phyloP scores from a whole-genome alignment of 169 alveolate species.

The Babesia ovis region DNA sequence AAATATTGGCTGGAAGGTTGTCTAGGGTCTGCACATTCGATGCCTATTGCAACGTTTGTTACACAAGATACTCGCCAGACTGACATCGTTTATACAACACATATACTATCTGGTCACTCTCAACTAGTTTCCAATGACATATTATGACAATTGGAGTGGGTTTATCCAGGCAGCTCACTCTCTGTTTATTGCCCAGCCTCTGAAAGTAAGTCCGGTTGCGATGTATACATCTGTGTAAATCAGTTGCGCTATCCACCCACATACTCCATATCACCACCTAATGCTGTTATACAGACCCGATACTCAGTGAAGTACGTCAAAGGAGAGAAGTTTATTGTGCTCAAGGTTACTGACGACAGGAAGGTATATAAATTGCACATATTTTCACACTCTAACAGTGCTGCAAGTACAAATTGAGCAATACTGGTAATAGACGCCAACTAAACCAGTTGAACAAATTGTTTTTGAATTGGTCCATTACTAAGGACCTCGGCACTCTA shows the following conservation, averaged over 20 bases:
- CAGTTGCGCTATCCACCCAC: neutral
- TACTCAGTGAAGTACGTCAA: slow-evolving; percentile 52
- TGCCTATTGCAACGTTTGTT: no score
- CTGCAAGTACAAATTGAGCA: slow-evolving; percentile 44
- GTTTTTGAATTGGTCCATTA: slow-evolving; percentile 56
- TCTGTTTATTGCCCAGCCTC: slow-evolving; percentile 38
- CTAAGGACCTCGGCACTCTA: slow-evolving; percentile 29
- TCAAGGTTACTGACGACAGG: slow-evolving; percentile 62
- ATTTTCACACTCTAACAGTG: slow-evolving; percentile 20
- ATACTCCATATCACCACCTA: no score
- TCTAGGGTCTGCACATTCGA: no score
- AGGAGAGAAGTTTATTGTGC: slow-evolving; percentile 33
- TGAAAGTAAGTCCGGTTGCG: slow-evolving; percentile 36
- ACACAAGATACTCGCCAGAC: no score
- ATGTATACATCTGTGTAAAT: neutral
- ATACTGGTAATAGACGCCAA: slow-evolving; percentile 19
- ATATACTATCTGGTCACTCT: neutral
- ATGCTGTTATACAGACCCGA: slow-evolving; percentile 48
- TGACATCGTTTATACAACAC: neutral
- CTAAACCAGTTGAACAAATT: slow-evolving; percentile 45
- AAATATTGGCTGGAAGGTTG: no score
- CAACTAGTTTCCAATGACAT: slow-evolving; percentile 51
- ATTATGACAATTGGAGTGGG: slow-evolving; percentile 63
- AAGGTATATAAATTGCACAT: slow-evolving; percentile 18
- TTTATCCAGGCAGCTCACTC: slow-evolving; percentile 60